Conservation (phyloP, 2,329 filamentous ascomycete species). For the Elsinoe necatrix region DNA sequence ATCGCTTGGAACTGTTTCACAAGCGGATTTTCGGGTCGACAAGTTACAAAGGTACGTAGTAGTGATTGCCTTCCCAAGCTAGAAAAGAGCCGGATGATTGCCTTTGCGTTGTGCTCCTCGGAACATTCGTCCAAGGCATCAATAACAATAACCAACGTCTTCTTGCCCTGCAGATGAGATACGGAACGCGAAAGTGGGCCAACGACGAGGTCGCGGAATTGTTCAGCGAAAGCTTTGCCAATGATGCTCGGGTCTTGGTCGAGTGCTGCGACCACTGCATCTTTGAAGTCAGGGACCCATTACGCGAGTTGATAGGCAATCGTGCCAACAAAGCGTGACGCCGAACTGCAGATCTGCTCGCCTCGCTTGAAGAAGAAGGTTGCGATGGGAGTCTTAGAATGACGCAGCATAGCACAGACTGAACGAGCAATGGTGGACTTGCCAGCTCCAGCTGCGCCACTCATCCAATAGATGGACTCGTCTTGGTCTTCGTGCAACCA, state of each 20-base stretch:
- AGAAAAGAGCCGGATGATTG: constrained; percentile 28
- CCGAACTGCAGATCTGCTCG: constrained; percentile 20
- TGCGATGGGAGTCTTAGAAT: constrained; percentile 19
- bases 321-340: constrained; percentile 24
- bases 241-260: constrained; percentile 3
- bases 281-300: constrained; percentile 13
- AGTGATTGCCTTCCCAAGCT: constrained; percentile 17
- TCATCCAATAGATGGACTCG: constrained; percentile 27
- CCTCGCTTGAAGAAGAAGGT: constrained; percentile 27
- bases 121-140: constrained; percentile 33
- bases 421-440: constrained; percentile 30
- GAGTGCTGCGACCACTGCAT: constrained; percentile 18
- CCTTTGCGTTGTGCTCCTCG: constrained; percentile 17
- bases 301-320: constrained; percentile 22
- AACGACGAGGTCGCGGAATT: constrained; percentile 15
- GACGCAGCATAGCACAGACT: constrained; percentile 14
- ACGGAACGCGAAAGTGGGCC: constrained; percentile 4
- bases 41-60: constrained; percentile 36
- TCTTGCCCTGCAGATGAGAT: neutral
- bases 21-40: constrained; percentile 35
- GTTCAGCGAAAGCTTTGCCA: constrained; percentile 8
- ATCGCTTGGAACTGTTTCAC: constrained; percentile 31
- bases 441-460: constrained; percentile 27
- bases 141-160: constrained; percentile 25
- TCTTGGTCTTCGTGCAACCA: neutral